Evolutionary conservation across 352 stramenopile species (phyloP), one percentile per base, ranked within the genome.

Genomic region (Globisporangium acanthophoron): DNA sequence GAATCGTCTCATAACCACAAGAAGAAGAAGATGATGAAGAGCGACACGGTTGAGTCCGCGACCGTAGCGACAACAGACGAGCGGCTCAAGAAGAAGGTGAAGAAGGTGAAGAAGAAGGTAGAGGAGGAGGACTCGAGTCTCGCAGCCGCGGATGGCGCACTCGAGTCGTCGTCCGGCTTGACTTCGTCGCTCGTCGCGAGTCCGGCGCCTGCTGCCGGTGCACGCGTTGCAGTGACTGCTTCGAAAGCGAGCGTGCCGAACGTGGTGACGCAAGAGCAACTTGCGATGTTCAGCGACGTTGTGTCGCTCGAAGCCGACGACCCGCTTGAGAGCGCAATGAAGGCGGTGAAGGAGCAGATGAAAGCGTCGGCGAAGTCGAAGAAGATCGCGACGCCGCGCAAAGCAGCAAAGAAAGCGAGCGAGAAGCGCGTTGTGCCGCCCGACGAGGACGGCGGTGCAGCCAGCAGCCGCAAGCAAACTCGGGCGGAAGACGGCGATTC

Each of bases 301-400:
- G 3, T 52, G 21, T 58, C 58, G n/a, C 9, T 48, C 44, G 44
- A 31, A 31, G 43, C 43, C 24, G 61, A 67, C 29, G 61, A 80
- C 39, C 61, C 65, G 33, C 48, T 81, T 15, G 71, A 80, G 37
- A 66, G 67, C 41, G 69, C 67, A 16, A 54, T 83, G 35, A 53
- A 63, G 11, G 71, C 58, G n/a, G 61, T 78, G 33, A 51, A 66
- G 43, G 74, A 73, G 46, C 66, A 73, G 35, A 64, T 72, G n/a
- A 27, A 27, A 1, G 29, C 35, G 29, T 1, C 1, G 8, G 44
- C 20, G 1, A 20, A 49, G 5, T 49, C 44, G n/a, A 18, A 7
- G 16, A 9, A 47, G 41, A 47, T 0, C 4, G 56, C 9, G 9
- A 58, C 29, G 15, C 46, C 33, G 15, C 52, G 8, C 41, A 52